Evolutionary conservation across 2,329 filamentous ascomycete genomes (phyloP), one percentile per base, ranked within the genome.

Genomic region (Botryosphaeria dothidea): DNA sequence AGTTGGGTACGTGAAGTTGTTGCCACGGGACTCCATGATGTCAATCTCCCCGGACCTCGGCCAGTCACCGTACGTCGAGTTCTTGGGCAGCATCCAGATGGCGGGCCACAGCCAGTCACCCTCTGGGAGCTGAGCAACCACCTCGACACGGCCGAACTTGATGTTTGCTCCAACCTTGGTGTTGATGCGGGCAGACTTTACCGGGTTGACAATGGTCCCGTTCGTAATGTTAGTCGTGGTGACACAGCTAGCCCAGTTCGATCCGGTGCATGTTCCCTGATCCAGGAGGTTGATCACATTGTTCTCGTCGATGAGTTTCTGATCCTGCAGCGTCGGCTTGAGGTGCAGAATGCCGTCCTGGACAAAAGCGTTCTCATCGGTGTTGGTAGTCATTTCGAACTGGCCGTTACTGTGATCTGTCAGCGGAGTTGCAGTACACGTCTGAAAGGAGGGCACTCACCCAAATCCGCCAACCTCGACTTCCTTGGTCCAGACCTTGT

Each of bases 101-200:
- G 91, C 91, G 2, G 92, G 92, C 92, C 92, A 95, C 11, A 96
- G 84, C 92, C 92, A 95, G 79, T 95, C 92, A 62, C 92, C 92
- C 54, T 82, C 77, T 4, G 92, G 91, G 29, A 95, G 80, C 77
- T 89, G 89, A 27, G 92, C 92, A 1, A 85, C 88, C 4, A 96
- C 91, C 74, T 96, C 91, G 61, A 96, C 85, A 48, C 91, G 90
- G 54, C 92, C 92, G 74, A 91, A 96, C 77, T 88, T 92, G 81
- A 96, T 91, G 17, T 80, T 84, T 6, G 87, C 87, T 17, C 89
- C 86, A 48, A 85, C 85, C 73, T 86, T 90, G 65, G 90, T 93
- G 79, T 89, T 90, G 79, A 96, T 87, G 67, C 92, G 90, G 6
- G 87, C 92, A 0, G 92, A 94, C 70, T 87, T 89, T 67, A 90